Conservation (phyloP, 179 eudicot genomes). For the Dionaea muscipula region DNA sequence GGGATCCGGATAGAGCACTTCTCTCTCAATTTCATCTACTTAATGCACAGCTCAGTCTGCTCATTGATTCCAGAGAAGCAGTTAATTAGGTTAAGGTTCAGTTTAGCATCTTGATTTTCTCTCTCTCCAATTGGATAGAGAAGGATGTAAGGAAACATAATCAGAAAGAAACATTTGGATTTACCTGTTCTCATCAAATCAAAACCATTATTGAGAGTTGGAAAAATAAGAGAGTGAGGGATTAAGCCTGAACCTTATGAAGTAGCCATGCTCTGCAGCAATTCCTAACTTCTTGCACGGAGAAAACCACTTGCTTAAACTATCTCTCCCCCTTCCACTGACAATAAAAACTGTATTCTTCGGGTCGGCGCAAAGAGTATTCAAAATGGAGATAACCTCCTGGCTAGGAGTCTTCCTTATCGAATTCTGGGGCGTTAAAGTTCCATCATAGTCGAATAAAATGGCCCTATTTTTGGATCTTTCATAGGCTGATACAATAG, state of each 20-base stretch:
- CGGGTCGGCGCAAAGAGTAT: conserved; percentile 49
- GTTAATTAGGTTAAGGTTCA: too few species aligned
- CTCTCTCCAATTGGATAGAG: too few species aligned
- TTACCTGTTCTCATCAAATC: too few species aligned
- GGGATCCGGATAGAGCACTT: too few species aligned
- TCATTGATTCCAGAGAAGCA: too few species aligned
- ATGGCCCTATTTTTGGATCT: conserved; percentile 68
- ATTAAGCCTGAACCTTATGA: conserved; percentile 40
- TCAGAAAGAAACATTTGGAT: too few species aligned
- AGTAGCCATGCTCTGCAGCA: conserved; percentile 92
- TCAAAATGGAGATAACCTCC: conserved; percentile 50
- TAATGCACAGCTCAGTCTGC: too few species aligned
- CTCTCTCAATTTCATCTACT: too few species aligned
- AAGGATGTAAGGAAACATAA: too few species aligned
- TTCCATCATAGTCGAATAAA: conserved; percentile 80
- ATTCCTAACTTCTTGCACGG: conserved; percentile 74
- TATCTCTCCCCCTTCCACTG: conserved; percentile 78
- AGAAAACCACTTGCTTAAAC: conserved; percentile 60
- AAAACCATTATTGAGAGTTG: too few species aligned
- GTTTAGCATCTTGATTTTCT: too few species aligned
- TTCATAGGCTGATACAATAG: conserved; percentile 46
- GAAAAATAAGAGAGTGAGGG: not conserved
- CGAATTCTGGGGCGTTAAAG: conserved; percentile 59
- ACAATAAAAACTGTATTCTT: conserved; percentile 64
- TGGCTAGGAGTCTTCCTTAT: conserved; percentile 51